Conservation (phyloP, 2,329 filamentous ascomycete species). For the Cladosporium phlei region DNA sequence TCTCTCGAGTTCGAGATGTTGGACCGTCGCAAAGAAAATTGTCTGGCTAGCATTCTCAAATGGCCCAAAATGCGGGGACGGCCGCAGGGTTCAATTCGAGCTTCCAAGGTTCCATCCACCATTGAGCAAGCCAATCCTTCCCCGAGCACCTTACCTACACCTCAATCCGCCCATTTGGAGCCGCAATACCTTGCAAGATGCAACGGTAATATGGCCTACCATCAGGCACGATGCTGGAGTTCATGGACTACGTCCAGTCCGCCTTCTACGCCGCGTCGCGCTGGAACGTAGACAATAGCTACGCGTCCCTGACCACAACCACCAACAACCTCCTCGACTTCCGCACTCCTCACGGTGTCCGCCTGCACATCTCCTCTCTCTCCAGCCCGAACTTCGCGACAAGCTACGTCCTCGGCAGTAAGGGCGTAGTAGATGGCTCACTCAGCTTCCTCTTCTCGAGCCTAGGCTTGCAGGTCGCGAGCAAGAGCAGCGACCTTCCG, state of each 20-base stretch:
- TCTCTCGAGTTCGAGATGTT: background rate
- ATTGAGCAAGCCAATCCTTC: background rate
- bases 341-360: slow-evolving; percentile 74
- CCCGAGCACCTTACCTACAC: background rate
- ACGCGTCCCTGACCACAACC: slow-evolving; percentile 78
- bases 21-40: slow-evolving; percentile 12
- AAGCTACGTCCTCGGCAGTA: slow-evolving; percentile 83
- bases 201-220: slow-evolving; percentile 3
- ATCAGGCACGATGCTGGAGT: slow-evolving; percentile 68
- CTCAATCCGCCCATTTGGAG: background rate
- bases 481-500: slow-evolving; percentile 68
- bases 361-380: slow-evolving; percentile 83
- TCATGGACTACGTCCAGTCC: slow-evolving; percentile 94
- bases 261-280: slow-evolving; percentile 81
- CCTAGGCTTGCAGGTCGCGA: slow-evolving; percentile 63
- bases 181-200: slow-evolving; percentile 1
- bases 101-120: too few relatives aligned
- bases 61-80: background rate
- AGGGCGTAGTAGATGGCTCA: slow-evolving; percentile 92
- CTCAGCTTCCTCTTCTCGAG: slow-evolving; percentile 95
- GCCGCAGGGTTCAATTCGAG: background rate
- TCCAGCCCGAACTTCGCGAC: slow-evolving; percentile 91
- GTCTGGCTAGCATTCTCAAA: too few relatives aligned
- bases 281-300: slow-evolving; percentile 91
- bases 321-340: slow-evolving; percentile 85